Percentiles rank a stretch among this genome's conserved stretches.
Conservation (phyloP, 2,329 filamentous ascomycete genomes). For the Paecilomyces sp. region DNA sequence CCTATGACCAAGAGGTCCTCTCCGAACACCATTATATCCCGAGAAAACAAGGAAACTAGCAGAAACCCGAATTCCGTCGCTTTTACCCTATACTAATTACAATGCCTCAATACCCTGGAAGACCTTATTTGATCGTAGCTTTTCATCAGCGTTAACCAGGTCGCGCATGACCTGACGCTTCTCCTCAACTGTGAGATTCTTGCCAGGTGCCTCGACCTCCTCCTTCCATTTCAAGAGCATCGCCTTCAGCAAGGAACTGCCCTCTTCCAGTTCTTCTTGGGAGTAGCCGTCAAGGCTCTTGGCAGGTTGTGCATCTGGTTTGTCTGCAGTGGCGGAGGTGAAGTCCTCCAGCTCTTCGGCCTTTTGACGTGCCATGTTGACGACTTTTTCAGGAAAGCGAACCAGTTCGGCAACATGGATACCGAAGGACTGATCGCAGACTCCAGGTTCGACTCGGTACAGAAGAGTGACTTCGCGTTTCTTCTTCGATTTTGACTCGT, state of each 20-base stretch:
- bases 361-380: conserved; percentile 98
- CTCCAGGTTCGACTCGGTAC: conserved; percentile 92
- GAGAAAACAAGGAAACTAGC: not conserved
- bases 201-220: conserved; percentile 56
- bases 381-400: conserved; percentile 91
- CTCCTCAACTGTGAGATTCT: conserved; percentile 59
- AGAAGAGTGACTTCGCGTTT: conserved; percentile 83
- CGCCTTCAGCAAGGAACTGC: conserved; percentile 75
- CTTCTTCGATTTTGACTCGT: conserved; percentile 21
- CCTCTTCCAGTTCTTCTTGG: conserved; percentile 83
- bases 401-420: conserved; percentile 98
- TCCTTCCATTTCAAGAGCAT: conserved; percentile 81
- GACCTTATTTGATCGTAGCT: conserved; percentile 50
- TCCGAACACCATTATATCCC: not conserved
- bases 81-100: conserved; percentile 15
- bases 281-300: conserved; percentile 48
- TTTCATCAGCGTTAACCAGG: conserved; percentile 66
- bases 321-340: conserved; percentile 25
- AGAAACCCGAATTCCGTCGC: not conserved
- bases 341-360: conserved; percentile 98
- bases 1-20: not conserved
- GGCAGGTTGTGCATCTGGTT: conserved; percentile 38
- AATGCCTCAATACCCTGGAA: conserved; percentile 43
- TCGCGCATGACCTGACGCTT: conserved; percentile 74
- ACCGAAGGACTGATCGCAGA: conserved; percentile 96